These are phyloP conservation scores for Penicillium psychrofluorescens DNA, from an alignment of 495 filamentous ascomycete genomes.

Conservation along the genomic window DNA sequence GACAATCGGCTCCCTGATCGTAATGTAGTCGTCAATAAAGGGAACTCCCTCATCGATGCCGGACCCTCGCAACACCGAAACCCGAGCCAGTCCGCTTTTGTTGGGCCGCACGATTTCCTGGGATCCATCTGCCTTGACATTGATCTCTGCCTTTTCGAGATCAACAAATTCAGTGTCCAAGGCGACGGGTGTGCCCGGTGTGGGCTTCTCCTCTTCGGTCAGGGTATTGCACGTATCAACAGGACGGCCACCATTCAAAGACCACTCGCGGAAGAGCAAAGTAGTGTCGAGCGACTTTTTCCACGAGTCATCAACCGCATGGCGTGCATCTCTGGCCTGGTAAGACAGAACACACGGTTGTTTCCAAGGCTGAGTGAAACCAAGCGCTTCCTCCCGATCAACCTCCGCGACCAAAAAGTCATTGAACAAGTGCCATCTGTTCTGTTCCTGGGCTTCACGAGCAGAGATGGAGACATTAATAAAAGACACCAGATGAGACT, in stretches of 20 bases:
- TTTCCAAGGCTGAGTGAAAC: constrained; percentile 87
- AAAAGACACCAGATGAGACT: constrained; percentile 84
- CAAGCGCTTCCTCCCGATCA: constrained; percentile 70
- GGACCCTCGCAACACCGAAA: constrained; percentile 75
- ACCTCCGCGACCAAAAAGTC: constrained; percentile 89
- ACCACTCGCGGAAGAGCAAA: constrained; percentile 69
- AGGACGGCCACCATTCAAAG: constrained; percentile 42
- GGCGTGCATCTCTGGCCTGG: constrained; percentile 67
- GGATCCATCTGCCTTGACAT: constrained; percentile 85
- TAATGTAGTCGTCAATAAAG: constrained; percentile 97
- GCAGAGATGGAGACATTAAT: constrained; percentile 77
- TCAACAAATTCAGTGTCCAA: constrained; percentile 95
- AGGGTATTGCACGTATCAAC: constrained; percentile 50
- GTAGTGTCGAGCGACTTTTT: constrained; percentile 74
- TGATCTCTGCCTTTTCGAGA: constrained; percentile 82
- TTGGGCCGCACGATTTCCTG: constrained; percentile 79
- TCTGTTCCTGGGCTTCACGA: constrained; percentile 42
- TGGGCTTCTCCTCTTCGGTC: constrained; percentile 57
- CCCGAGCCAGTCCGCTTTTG: constrained; percentile 76
- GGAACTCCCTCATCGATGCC: constrained; percentile 70
- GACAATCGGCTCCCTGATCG: constrained; percentile 80
- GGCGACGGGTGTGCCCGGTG: constrained; percentile 66
- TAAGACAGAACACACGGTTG: constrained; percentile 78
- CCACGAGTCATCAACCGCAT: constrained; percentile 78
- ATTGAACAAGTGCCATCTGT: constrained; percentile 91